Evolutionary conservation across 805 yeast species (phyloP).

Genomic region (Yarrowia sp.): DNA sequence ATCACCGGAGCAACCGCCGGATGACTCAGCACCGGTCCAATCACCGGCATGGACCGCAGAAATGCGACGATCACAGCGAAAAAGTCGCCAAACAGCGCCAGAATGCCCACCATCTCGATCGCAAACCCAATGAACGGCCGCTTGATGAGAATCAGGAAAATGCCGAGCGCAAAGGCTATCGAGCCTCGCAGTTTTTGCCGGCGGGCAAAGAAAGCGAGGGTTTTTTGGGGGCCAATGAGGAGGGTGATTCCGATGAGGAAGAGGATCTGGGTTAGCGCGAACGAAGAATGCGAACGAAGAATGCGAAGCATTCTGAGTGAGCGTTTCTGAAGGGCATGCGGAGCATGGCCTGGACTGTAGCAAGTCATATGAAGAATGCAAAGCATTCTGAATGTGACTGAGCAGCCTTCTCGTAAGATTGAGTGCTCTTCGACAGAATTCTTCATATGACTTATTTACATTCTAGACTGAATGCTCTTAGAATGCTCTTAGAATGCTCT

Average conservation of each 20-base stretch:
- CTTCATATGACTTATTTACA: no score
- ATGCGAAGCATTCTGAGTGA: no score
- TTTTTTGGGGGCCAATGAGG: conserved; percentile 84
- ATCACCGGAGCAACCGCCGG: conserved; percentile 78
- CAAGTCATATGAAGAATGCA: no score
- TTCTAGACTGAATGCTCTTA: no score
- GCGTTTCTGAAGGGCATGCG: no score
- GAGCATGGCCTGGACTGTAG: not conserved
- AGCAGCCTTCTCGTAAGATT: no score
- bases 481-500: no score
- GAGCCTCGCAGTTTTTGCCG: conserved; percentile 87
- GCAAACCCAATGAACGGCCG: conserved; percentile 82
- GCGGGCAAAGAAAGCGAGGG: conserved; percentile 77
- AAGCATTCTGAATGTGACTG: no score
- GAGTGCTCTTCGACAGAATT: no score
- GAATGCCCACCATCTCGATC: conserved; percentile 82
- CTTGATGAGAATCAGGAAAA: conserved; percentile 68
- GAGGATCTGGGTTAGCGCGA: conserved; percentile 43
- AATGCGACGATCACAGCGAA: conserved; percentile 86
- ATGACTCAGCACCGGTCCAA: conserved; percentile 80
- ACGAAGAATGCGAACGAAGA: not conserved
- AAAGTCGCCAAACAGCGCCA: conserved; percentile 89
- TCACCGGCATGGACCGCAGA: conserved; percentile 78
- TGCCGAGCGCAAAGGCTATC: conserved; percentile 72
- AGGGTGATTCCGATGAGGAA: conserved; percentile 79